Base-by-base conservation (phyloP, 768 basidiomycete species). In the Rhodotorula taiwanensis region DNA sequence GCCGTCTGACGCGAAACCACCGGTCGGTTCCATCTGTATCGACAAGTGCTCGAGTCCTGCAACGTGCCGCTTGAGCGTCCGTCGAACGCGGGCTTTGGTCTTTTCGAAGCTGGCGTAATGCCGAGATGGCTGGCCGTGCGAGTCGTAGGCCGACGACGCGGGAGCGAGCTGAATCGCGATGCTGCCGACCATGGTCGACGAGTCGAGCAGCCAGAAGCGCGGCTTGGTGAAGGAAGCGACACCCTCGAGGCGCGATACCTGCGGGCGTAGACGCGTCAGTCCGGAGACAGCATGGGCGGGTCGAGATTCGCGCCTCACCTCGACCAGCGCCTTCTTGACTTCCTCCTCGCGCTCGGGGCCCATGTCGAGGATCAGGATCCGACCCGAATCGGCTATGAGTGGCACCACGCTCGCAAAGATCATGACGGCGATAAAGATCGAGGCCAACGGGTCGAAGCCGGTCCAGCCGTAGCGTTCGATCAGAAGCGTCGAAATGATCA, bases 391-490 rank as follows among this genome's bases (percentile, higher is more conserved):
- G 67, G 94, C 82, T 27, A 99, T 91, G 44, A 99, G 84, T 16
- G 95, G 95, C 28, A 94, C 80, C 25, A 99, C 95, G 74, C 91
- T 94, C 9, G 89, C 93, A 27, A 90, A 89, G 71, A 99, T 99
- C 68, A 99, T 78, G 14, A 89, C 77, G 9, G 95, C 95, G 69
- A 99, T 99, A 76, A 99, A 94, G 33, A 99, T 79, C 14, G 90
- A 93, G 0, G 95, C 95, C 63, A 99, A 91, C 1, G 95, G 95
- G 76, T 99, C 95, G 74, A 97, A 99, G 25, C 92, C 92, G 18
- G 94, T 97, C 92, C 93, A 98, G 28, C 95, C 94, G 71, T 95
- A 98, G 65, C 85, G 85, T 74, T 93, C 86, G 65, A 99, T 98
- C 58, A 98, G 82, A 23, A 98, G 78, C 4, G 95, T 99, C 30